These are phyloP conservation scores for Stephanodiscus triporus DNA, from an alignment of 108 stramenopile genomes.

Conservation along the genomic window DNA sequence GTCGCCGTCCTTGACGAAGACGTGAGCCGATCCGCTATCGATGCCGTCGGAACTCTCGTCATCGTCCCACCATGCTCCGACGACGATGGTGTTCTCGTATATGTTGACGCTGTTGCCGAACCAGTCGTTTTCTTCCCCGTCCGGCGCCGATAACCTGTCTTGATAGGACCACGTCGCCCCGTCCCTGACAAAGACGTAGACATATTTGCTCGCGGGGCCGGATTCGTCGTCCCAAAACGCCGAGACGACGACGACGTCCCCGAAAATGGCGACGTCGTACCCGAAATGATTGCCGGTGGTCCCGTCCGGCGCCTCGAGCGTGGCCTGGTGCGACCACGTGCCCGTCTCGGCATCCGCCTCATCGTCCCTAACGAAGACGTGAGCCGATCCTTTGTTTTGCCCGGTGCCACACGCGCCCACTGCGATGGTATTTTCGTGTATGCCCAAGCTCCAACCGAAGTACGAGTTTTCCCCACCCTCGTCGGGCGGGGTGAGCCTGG, in stretches of 20 bases:
- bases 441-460: constrained; percentile 34
- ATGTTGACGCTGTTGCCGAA: constrained; percentile 38
- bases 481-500: constrained; percentile 21
- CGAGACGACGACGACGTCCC: constrained; percentile 18
- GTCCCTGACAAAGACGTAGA: constrained; percentile 29
- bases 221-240: constrained; percentile 28
- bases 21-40: constrained; percentile 27
- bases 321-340: constrained; percentile 18
- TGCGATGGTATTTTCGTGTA: constrained; percentile 31
- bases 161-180: constrained; percentile 19
- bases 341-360: not conserved
- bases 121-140: constrained; percentile 28
- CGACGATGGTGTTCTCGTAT: constrained; percentile 26
- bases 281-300: constrained; percentile 27
- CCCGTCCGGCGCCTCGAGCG: constrained; percentile 24
- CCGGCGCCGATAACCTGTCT: constrained; percentile 26
- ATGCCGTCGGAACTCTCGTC: not conserved
- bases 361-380: constrained; percentile 19
- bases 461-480: constrained; percentile 8
- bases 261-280: constrained; percentile 24
- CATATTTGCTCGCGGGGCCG: constrained; percentile 19
- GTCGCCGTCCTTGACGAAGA: constrained; percentile 7
- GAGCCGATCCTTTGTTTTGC: constrained; percentile 17
- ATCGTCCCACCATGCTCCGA: constrained; percentile 27
- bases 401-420: constrained; percentile 36